Conservation (phyloP, 1,284 basidiomycete species). For the Coniophora puteana region DNA sequence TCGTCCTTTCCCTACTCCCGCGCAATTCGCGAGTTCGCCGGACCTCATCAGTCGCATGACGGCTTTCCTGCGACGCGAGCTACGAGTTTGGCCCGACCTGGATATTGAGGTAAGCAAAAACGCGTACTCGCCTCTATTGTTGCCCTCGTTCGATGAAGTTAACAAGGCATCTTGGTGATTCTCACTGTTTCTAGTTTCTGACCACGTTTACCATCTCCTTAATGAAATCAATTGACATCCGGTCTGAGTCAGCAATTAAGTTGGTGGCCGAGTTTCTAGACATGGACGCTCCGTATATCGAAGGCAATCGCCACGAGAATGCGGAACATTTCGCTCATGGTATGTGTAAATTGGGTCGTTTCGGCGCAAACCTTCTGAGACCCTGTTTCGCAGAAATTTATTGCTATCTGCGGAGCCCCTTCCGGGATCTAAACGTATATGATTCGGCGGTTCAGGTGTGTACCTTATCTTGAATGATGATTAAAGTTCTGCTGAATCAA, state of each 20-base stretch:
- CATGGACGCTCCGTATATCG: slow-evolving; percentile 54
- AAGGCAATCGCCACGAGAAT: slow-evolving; percentile 55
- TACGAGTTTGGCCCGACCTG: slow-evolving; percentile 77
- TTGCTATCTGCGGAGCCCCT: slow-evolving; percentile 81
- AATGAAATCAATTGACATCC: slow-evolving; percentile 85
- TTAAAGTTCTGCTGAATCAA: slow-evolving; percentile 7
- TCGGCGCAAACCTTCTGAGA: background rate
- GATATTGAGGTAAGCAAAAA: slow-evolving; percentile 69
- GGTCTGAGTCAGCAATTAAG: slow-evolving; percentile 80
- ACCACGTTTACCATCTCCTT: slow-evolving; percentile 80
- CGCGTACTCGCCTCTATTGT: background rate
- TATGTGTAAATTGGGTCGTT: slow-evolving; percentile 39
- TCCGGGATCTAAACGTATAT: slow-evolving; percentile 74
- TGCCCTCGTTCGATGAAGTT: slow-evolving; percentile 6
- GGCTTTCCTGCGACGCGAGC: slow-evolving; percentile 77
- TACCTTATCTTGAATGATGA: slow-evolving; percentile 10
- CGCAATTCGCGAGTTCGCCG: slow-evolving; percentile 71
- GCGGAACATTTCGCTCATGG: slow-evolving; percentile 91
- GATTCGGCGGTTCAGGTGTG: slow-evolving; percentile 79
- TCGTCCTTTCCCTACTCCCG: slow-evolving; percentile 75
- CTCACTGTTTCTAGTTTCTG: slow-evolving; percentile 46
- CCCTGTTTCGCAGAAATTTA: slow-evolving; percentile 63
- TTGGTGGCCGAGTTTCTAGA: slow-evolving; percentile 83
- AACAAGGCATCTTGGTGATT: slow-evolving; percentile 6
- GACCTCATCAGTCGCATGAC: slow-evolving; percentile 74